phyloP scores from a whole-genome alignment of 2,329 filamentous ascomycete species.

The Diaporthe humulicola region DNA sequence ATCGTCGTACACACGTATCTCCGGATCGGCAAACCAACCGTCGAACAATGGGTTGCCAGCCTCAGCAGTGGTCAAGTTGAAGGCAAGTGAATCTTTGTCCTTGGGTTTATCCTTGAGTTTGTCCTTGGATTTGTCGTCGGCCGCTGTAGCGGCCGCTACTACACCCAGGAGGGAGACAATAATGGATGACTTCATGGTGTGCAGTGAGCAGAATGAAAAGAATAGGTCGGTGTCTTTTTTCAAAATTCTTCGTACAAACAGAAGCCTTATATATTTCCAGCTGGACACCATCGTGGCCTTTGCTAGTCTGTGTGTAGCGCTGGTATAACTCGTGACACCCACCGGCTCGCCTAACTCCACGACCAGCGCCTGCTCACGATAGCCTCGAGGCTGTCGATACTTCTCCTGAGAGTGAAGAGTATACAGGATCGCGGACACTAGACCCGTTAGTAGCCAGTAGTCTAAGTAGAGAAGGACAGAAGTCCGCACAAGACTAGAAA shows the following conservation, averaged over 20 bases:
- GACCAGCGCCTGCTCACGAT: background rate
- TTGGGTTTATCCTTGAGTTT: too few species aligned
- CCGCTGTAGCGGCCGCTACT: background rate
- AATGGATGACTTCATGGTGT: background rate
- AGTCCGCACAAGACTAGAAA: background rate
- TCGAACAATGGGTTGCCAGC: slow-evolving; percentile 16
- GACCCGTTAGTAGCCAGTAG: background rate
- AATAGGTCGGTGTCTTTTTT: background rate
- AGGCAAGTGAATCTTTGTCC: too few species aligned
- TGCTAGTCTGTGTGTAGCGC: background rate
- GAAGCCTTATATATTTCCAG: background rate
- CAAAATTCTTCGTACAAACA: too few species aligned
- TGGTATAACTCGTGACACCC: background rate
- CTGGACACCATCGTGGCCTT: background rate
- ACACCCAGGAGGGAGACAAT: background rate
- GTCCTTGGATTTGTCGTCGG: background rate
- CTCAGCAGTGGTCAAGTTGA: slow-evolving; percentile 20
- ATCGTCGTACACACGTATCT: slow-evolving; percentile 59
- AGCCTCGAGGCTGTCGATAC: background rate
- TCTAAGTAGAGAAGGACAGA: background rate
- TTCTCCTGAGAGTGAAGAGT: background rate
- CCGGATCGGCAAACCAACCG: slow-evolving; percentile 60
- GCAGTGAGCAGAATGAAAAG: background rate
- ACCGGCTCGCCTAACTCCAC: background rate
- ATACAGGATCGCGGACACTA: background rate